Base-by-base conservation (phyloP, 768 basidiomycete species). In the Suillus spraguei region DNA sequence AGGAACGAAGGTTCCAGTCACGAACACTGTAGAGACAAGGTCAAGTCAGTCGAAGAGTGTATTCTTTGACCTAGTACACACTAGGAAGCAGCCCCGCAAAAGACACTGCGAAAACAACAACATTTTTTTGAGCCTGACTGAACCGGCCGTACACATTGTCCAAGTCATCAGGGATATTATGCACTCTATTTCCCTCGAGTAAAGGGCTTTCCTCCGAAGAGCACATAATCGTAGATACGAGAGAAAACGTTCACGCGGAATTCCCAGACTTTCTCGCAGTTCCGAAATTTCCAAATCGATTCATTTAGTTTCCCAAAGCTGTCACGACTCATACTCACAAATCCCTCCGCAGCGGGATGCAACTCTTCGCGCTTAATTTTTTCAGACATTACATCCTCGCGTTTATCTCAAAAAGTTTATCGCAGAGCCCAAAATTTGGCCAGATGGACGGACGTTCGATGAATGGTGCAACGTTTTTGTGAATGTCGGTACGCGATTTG, bases 371-470 rank as follows among this genome's bases (percentile, higher is more conserved):
- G 64, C 75, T 1, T 72, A 75, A 42, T 86, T 89, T 38, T 96
- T 96, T 77, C 91, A 94, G 69, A 88, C 94, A 16, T 83, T 99
- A 0, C 95, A 98, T 69, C 97, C 97, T 2, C 85, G 85, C 38
- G 84, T 87, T 5, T 99, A 98, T 73, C 86, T 99, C 53, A 89
- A 94, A 68, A 84, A 91, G 8, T 99, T 97, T 70, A 77, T 98
- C 20, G 79, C 83, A 2, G 89, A 97, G 71, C n/a, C 28, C 4
- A 80, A 86, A 9, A 81, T 91, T 61, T 77, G 97, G 60, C 93
- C 95, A 0, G 95, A 98, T 72, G 94, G 94, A 13, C 83, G 97
- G 35, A 79, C 81, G n/a, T 74, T 86, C 8, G 76, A 74, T 32
- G 86, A 78, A 13, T 97, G 90, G 87, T 80, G 97, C 63, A 87